phyloP scores from a whole-genome alignment of 257 asterid genomes.

The Petunia secreta region DNA sequence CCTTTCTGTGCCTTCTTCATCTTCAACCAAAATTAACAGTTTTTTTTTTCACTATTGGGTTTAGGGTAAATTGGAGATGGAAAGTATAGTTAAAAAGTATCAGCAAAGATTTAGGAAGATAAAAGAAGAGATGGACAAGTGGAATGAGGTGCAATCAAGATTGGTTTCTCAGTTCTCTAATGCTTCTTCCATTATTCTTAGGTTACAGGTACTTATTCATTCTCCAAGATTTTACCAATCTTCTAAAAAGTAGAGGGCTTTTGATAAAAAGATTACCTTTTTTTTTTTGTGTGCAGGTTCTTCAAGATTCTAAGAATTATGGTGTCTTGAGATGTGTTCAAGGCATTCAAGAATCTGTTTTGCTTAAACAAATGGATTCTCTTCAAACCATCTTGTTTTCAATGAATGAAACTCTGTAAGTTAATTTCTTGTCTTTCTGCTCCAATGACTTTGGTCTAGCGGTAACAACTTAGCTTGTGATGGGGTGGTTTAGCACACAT shows the following conservation, averaged over 20 bases:
- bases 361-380: constrained; percentile 74
- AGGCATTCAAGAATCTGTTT: constrained; percentile 58
- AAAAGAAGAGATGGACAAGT: constrained; percentile 61
- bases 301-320: constrained; percentile 54
- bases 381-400: constrained; percentile 52
- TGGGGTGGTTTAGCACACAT: too few relatives aligned
- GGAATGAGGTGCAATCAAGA: constrained; percentile 76
- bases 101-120: constrained; percentile 66
- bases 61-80: constrained; percentile 46
- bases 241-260: background rate
- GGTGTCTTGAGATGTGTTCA: constrained; percentile 60
- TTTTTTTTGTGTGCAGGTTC: constrained; percentile 38
- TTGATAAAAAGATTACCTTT: background rate
- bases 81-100: constrained; percentile 59
- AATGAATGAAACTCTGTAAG: constrained; percentile 64
- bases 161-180: constrained; percentile 61
- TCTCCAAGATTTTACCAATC: background rate
- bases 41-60: background rate
- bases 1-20: too few relatives aligned
- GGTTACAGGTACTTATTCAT: constrained; percentile 58
- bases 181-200: constrained; percentile 71
- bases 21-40: too few relatives aligned
- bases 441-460: too few relatives aligned
- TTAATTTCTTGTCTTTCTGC: too few relatives aligned
- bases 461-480: too few relatives aligned